Evolutionary conservation across 163 green algal genomes (phyloP).

Genomic region (Scenedesmus sp.): DNA sequence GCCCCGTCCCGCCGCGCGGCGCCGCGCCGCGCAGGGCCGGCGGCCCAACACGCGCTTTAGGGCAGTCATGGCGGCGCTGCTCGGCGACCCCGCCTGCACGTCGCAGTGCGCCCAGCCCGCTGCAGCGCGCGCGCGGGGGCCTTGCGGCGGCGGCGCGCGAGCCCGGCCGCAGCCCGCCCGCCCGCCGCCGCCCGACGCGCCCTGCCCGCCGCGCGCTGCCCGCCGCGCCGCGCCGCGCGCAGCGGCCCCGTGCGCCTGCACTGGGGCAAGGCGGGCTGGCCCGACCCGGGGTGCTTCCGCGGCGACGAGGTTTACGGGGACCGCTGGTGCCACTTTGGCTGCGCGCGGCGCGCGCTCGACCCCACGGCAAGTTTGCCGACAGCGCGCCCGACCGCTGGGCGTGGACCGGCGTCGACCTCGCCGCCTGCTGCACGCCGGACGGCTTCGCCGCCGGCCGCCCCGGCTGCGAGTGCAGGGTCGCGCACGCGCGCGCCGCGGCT

Average conservation of each 20-base stretch:
- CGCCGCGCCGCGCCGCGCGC: not conserved
- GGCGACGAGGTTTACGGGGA: conserved; percentile 79
- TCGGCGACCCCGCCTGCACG: conserved; percentile 48
- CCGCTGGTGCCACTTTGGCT: conserved; percentile 95
- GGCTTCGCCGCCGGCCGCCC: conserved; percentile 45
- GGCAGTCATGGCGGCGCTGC: conserved; percentile 59
- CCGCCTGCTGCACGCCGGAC: conserved; percentile 53
- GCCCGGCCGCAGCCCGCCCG: too few species aligned
- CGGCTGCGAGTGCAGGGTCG: conserved; percentile 59
- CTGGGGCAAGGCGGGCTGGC: conserved; percentile 90
- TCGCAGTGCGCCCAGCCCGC: conserved; percentile 23
- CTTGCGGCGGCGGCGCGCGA: too few species aligned
- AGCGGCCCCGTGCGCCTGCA: conserved; percentile 71
- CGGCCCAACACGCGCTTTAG: conserved; percentile 73
- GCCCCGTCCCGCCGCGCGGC: too few species aligned
- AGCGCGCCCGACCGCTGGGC: conserved; percentile 55
- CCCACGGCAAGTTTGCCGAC: conserved; percentile 83
- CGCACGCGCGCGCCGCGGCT: conserved; percentile 16
- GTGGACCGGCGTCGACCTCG: conserved; percentile 62
- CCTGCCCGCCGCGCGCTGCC: too few species aligned
- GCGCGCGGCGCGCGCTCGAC: conserved; percentile 86
- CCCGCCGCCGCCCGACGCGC: too few species aligned
- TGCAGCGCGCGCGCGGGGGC: too few species aligned
- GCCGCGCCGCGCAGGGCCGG: too few species aligned
- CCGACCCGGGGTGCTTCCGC: conserved; percentile 74